Base-by-base conservation (phyloP, 495 filamentous ascomycete genomes). In the Poronia punctata region DNA sequence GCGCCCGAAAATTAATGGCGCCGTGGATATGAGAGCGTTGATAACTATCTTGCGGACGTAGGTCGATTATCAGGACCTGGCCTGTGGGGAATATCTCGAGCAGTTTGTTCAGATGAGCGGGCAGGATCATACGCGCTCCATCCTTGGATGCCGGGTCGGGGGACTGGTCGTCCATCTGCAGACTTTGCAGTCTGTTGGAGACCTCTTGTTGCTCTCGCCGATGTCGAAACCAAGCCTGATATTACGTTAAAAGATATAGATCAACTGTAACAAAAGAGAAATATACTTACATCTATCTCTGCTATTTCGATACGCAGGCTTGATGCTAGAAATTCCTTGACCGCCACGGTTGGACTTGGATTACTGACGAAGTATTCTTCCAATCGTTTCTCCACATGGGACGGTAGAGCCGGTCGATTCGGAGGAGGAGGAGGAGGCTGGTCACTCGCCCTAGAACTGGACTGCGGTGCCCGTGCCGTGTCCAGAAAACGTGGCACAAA, bases 1-100 rank as follows among this genome's bases (percentile, higher is more conserved):
- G 68, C 4, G 63, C 63, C 12, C 68, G 62, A 35, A 72, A 49
- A 42, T 72, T 72, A 47, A 70, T 58, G 14, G 68, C 65, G 23
- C 65, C 61, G 29, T 66, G 60, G 26, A 72, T 65, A 25, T 72
- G 68, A 8, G 67, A 68, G 25, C 59, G 55, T 30, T 67, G 59
- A 24, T 68, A 72, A n/a, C 68, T 63, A 2, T 44, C 44, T 12
- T 56, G 50, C 6, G 64, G 62, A 15, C 68, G 61, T 10, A 72
- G 49, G 23, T 72, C 68, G 4, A 72, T 57, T n/a, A 72, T 36
- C 1, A 70, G 50, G 7, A 68, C 51, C 30, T 65, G 62, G 23
- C 60, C 62, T 3, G 65, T 52, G 10, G 63, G 61, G 27, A 63
- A 68, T 14, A 70, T 68, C 35, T 68, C 61, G 1, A 72, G 56